A percentile compares a stretch with the other conserved stretches of the same genome.
Evolutionary conservation across 2,329 filamentous ascomycete genomes (phyloP).

Genomic region (Pseudogymnoascus sp.): DNA sequence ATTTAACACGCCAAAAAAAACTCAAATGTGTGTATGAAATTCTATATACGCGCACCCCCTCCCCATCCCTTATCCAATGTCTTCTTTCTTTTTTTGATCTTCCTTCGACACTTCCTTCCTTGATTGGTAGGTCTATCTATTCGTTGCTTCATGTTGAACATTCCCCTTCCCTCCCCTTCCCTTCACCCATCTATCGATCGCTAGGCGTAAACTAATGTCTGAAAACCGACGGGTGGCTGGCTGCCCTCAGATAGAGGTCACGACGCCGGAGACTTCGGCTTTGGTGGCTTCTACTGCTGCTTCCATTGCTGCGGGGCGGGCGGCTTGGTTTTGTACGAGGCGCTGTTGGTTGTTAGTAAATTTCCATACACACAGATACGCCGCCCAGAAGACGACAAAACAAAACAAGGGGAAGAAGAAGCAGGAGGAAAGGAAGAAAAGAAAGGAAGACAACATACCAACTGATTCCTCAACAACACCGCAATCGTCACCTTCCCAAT

Average conservation of each 20-base stretch:
- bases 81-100: neutral
- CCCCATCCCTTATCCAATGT: no score
- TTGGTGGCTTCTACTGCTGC: neutral
- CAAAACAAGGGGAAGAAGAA: no score
- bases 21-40: no score
- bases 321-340: conserved; percentile 2
- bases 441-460: conserved; percentile 45
- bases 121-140: neutral
- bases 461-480: conserved; percentile 77
- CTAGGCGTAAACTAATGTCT: neutral
- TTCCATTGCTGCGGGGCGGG: neutral
- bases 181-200: no score
- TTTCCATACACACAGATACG: neutral
- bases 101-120: neutral
- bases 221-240: no score
- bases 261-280: neutral
- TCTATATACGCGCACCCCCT: no score
- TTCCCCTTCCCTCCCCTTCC: neutral
- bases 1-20: no score
- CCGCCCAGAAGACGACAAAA: no score
- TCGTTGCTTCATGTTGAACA: neutral
- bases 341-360: neutral
- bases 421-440: conserved; percentile 32
- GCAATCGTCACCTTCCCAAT: conserved; percentile 98
- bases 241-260: neutral